Conservation (phyloP, 1,284 basidiomycete species). For the Austroboletus niveus region DNA sequence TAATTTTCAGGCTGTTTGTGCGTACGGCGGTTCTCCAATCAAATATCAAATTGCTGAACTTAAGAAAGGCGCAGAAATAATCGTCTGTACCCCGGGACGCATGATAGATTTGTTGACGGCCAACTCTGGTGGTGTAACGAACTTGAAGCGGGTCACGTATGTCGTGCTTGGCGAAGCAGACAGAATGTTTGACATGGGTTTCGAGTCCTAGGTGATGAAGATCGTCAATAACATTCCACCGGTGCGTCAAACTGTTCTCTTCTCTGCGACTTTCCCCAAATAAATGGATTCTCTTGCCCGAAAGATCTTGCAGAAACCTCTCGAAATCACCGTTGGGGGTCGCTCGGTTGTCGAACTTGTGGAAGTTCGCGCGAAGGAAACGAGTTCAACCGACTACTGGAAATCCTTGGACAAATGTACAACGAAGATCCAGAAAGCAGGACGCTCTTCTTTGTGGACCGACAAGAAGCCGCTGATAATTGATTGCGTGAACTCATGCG, state of each 20-base stretch:
- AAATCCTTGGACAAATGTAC: conserved; percentile 96
- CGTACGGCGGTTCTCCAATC: conserved; percentile 97
- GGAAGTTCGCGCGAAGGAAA: conserved; percentile 89
- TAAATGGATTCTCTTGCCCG: conserved; percentile 99
- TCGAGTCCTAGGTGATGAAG: conserved; percentile 99
- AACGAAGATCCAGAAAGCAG: conserved; percentile 90
- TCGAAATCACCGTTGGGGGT: conserved; percentile 98
- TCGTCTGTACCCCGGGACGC: conserved; percentile 97
- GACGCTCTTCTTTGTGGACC: conserved; percentile 96
- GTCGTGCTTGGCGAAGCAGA: conserved; percentile 99
- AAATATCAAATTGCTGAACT: conserved; percentile 99
- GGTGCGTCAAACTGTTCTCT: conserved; percentile 96
- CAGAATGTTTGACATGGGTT: conserved; percentile 99
- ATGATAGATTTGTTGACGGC: conserved; percentile 99
- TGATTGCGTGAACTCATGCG: conserved; percentile 93
- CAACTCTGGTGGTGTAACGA: conserved; percentile 97
- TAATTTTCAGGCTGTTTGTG: conserved; percentile 79
- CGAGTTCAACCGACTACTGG: conserved; percentile 96
- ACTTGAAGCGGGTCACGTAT: conserved; percentile 95
- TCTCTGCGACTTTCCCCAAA: conserved; percentile 98
- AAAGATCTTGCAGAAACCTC: conserved; percentile 89
- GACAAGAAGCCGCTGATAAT: conserved; percentile 97
- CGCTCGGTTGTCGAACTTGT: conserved; percentile 98
- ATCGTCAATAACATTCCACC: conserved; percentile 98
- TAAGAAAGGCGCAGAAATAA: conserved; percentile 98